Evolutionary conservation across 2,329 filamentous ascomycete genomes (phyloP), one percentile per base, ranked within the genome.

Genomic region (Zasmidium citrigriseum): DNA sequence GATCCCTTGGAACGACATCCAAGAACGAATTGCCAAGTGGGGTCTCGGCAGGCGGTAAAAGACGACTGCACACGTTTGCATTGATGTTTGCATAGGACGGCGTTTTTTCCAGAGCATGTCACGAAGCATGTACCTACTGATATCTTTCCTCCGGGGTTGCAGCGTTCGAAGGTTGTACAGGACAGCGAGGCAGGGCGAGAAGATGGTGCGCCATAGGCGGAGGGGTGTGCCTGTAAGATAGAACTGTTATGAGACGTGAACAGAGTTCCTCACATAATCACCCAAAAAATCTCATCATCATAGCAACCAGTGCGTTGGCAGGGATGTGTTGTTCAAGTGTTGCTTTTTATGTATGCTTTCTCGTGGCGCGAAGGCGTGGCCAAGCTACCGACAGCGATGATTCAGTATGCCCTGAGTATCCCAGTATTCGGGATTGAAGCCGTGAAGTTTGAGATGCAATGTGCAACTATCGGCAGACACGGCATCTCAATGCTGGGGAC

Each of bases 1-100:
- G 27, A 85, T 96, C 73, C 82, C 82, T 23, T 98, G 95, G 93
- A 88, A 89, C 53, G 89, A 96, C 75, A 93, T 98, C 46, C 92
- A 98, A 78, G 87, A 92, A 58, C 82, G 89, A 55, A 95, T 98
- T 68, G 85, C 87, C 46, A 83, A 84, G 71, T 97, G 93, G 91
- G 88, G 90, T 68, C 75, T 98, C 61, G 93, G 93, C 4, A 84
- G 83, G 67, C 38, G 57, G 52, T 64, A 50, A 20, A 57, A 29
- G 18, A 21, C 24, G 10, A 25, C 34, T 23, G 34, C 34, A 12
- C 4, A n/a, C n/a, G n/a, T n/a, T n/a, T n/a, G n/a, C n/a, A n/a
- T n/a, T n/a, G 18, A 10, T 20, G 25, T 29, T 3, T 52, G 27
- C 48, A 57, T 57, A 52, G 23, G 18, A 16, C n/a, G 54, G 46